Evolutionary conservation across 257 asterid species (phyloP).

Genomic region (Dorcoceras hygrometricum): DNA sequence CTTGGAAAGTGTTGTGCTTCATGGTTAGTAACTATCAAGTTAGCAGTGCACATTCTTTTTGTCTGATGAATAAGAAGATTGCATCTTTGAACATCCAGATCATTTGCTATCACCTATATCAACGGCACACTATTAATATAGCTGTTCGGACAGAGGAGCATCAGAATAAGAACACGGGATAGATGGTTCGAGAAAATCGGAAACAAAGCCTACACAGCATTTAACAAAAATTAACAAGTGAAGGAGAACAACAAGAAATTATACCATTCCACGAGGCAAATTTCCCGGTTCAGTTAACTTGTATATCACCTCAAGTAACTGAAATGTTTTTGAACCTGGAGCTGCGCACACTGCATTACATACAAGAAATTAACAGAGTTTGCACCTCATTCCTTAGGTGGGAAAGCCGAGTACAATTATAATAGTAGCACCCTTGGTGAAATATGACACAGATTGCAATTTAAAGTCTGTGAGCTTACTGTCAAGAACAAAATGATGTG

Average conservation of each 20-base stretch:
- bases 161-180: slow-evolving; percentile 12
- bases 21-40: slow-evolving; percentile 94
- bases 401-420: slow-evolving; percentile 7
- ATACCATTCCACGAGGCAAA: slow-evolving; percentile 91
- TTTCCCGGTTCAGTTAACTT: slow-evolving; percentile 61
- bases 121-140: slow-evolving; percentile 11
- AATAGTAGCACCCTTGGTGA: slow-evolving; percentile 20
- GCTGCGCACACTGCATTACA: slow-evolving; percentile 96
- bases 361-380: slow-evolving; percentile 27
- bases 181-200: not conserved
- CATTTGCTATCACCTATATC: slow-evolving; percentile 86
- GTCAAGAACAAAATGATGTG: slow-evolving; percentile 92
- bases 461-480: slow-evolving; percentile 57
- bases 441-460: slow-evolving; percentile 13
- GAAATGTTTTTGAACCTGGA: slow-evolving; percentile 98
- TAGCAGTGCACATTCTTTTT: slow-evolving; percentile 97
- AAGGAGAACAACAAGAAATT: slow-evolving; percentile 19
- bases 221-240: not conserved
- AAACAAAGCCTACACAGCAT: slow-evolving; percentile 18
- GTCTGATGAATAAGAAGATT: slow-evolving; percentile 99
- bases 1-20: slow-evolving; percentile 99
- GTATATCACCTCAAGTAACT: slow-evolving; percentile 96
- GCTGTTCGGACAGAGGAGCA: slow-evolving; percentile 19
- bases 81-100: slow-evolving; percentile 92
- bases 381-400: slow-evolving; percentile 22